Base-by-base conservation (phyloP, 2,329 filamentous ascomycete genomes). In the Sporothrix luriei region DNA sequence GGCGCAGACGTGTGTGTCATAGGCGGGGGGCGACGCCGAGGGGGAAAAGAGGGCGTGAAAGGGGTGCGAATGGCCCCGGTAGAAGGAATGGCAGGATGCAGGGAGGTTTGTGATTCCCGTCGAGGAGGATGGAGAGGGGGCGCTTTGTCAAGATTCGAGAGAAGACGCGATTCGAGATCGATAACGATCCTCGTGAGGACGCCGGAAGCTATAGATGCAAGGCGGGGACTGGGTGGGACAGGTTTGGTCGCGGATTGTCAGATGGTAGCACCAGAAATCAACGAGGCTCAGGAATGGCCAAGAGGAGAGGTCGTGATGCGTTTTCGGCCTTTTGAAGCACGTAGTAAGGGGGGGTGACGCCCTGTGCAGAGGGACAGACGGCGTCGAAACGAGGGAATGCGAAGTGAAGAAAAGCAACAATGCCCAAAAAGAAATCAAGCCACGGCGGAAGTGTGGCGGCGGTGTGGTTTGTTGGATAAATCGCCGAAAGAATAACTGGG, bases 1-100 rank as follows among this genome's bases (percentile, higher is more conserved):
- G 62, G 46, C 16, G 21, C 46, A 33, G 46, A 66, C 24, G 61
- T 13, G 59, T 52, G 59, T 66, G 51, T 61, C 69, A 71, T 71
- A 62, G 29, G 66, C 61, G 46, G 65, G 26, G 46, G 69, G 21
- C 26, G 46, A 65, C 24, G 62, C 43, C 43, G 19, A 49, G 48
- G 48, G 49, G 21, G 9, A 38, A 13, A n/a, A 40, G 46, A 33
- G n/a, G 24, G 57, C 16, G 19, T 14, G 38, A n/a, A 51, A n/a
- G 65, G 21, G 29, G 57, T 29, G 46, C 5, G 59, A 33, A 49
- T 9, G 61, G 24, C 24, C 59, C 21, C 40, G 54, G 29, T 40
- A 38, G 24, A 4, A 40, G 24, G 43, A 14, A 24, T 24, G 40
- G 48, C 13, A 3, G 43, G 52, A 13, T 46, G 33, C 54, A 33